Conservation (phyloP, 164 flowering plant species). For the Cinnamomum micranthum region DNA sequence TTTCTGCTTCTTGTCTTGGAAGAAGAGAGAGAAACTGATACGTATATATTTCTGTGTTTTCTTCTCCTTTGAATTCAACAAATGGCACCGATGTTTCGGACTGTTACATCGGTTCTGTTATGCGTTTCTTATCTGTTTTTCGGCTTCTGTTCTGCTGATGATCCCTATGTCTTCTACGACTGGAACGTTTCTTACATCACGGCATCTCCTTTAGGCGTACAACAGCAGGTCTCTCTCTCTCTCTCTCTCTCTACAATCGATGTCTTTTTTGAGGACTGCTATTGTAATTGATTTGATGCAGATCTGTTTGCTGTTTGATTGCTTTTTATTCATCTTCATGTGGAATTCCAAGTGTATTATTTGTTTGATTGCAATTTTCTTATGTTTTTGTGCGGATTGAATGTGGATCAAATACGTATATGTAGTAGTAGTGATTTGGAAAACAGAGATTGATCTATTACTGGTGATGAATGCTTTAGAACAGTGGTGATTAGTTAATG, state of each 20-base stretch:
- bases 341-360: too few relatives aligned
- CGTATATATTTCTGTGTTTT: not conserved
- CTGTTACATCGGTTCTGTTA: constrained; percentile 9
- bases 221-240: constrained; percentile 59
- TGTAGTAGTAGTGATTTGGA: too few relatives aligned
- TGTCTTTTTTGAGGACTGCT: not conserved
- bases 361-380: not conserved
- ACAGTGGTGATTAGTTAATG: too few relatives aligned
- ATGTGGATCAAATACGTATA: too few relatives aligned
- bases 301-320: too few relatives aligned
- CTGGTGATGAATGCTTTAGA: too few relatives aligned
- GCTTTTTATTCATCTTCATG: too few relatives aligned
- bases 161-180: constrained; percentile 42
- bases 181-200: constrained; percentile 60
- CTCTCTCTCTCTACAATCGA: too few relatives aligned
- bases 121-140: constrained; percentile 22
- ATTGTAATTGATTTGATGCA: too few relatives aligned
- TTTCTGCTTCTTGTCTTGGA: too few relatives aligned
- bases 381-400: not conserved
- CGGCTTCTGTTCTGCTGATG: constrained; percentile 41
- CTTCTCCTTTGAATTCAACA: not conserved
- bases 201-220: constrained; percentile 70
- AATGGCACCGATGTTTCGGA: constrained; percentile 25
- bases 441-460: too few relatives aligned
- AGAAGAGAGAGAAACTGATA: constrained; percentile 1